Evolutionary conservation across 1,284 basidiomycete species (phyloP), one percentile per base, ranked within the genome.

Genomic region (Xerocomus amazonicus): DNA sequence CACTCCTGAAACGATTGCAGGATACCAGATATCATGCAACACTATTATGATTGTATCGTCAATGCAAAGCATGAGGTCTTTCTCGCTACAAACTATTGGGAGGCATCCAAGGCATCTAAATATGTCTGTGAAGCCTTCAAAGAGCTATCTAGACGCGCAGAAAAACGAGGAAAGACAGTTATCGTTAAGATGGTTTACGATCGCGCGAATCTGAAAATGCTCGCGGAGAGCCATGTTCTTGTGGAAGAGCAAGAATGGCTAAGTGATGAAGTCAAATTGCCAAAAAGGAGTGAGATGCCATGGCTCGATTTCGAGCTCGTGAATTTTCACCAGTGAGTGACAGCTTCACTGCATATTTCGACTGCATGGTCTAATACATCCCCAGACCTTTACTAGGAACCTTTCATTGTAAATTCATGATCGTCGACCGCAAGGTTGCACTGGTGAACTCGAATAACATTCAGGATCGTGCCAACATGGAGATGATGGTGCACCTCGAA

Each of bases 371-470:
- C 34, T 9, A 36, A 52, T 62, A 66, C 73, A 71, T 38, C 73
- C 70, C 74, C 55, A 70, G 77, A 23, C 81, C 83, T 1, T 56
- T 83, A 16, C 69, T 86, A 43, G 87, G 86, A 29, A 90, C 87
- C 0, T 91, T 90, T 68, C 89, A 91, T 59, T 81, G 83, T 39
- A 90, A 91, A 64, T 87, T 86, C 55, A 73, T 89, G 62, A 73
- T 90, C 47, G 81, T 90, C 9, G 88, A 91, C 60, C 76, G 87
- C 14, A 83, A 80, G 56, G 74, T 89, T 28, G 87, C 83, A 0
- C 69, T 89, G 48, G 70, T 91, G 56, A 87, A 87, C 66, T 81
- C 78, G 50, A 88, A 87, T 68, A 90, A 90, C 55, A 86, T 90
- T 45, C 87, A 88, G 65, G 79, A 86, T 58, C 76, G 81, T 19